Conservation (phyloP, 177 flowering plant species). For the Vitis hybrid region DNA sequence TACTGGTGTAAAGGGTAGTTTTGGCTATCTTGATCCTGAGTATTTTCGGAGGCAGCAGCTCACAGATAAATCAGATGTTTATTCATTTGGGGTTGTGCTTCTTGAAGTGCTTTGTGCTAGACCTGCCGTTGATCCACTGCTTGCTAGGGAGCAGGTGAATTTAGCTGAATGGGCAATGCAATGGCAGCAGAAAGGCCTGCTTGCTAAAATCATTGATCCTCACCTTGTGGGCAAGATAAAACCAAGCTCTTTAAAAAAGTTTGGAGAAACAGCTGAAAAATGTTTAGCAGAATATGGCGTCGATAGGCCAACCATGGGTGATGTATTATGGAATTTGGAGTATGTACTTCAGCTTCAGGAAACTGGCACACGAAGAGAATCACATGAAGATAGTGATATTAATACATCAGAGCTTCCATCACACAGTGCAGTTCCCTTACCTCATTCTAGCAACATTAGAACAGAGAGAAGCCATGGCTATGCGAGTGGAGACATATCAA, state of each 20-base stretch:
- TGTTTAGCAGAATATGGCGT: constrained; percentile 72
- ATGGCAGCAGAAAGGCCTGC: constrained; percentile 58
- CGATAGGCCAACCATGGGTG: constrained; percentile 77
- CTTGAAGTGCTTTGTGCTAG: constrained; percentile 79
- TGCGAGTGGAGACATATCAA: constrained; percentile 30
- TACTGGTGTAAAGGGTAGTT: constrained; percentile 80
- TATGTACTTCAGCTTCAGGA: constrained; percentile 59
- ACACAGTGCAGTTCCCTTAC: constrained; percentile 17
- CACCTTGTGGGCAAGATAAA: constrained; percentile 49
- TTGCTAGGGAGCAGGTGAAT: constrained; percentile 69
- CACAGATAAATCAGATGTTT: constrained; percentile 77
- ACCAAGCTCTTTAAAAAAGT: constrained; percentile 55
- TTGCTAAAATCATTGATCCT: constrained; percentile 62
- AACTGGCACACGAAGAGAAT: constrained; percentile 22
- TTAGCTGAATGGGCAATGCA: constrained; percentile 77
- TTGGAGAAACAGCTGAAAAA: constrained; percentile 70
- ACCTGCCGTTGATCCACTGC: constrained; percentile 67
- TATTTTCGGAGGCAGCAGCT: constrained; percentile 74
- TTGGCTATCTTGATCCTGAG: constrained; percentile 80
- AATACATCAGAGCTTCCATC: constrained; percentile 9
- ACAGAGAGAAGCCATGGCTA: constrained; percentile 18
- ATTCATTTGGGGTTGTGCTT: constrained; percentile 79
- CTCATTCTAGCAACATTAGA: constrained; percentile 13
- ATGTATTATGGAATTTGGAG: constrained; percentile 80
- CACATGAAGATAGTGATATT: constrained; percentile 11